These are phyloP conservation scores for thale cress (Arabidopsis thaliana) DNA, from an alignment of 345 rosid species.

Conservation along the genomic window TAIR10.1 NC_003070.9:11274501-11275000, in stretches of 20 bases:
- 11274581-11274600: slow-evolving; percentile 50
- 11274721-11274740: slow-evolving; percentile 53
- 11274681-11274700: slow-evolving; percentile 11
- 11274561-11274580: slow-evolving; percentile 84
- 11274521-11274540: slow-evolving; percentile 97
- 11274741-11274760: slow-evolving; percentile 42
- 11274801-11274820: slow-evolving; percentile 76
- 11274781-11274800: slow-evolving; percentile 48
- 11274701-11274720: slow-evolving; percentile 28
- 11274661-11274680: slow-evolving; percentile 34
- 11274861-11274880: slow-evolving; percentile 28
- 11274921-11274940: slow-evolving; percentile 47
- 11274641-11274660: slow-evolving; percentile 25
- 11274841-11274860: slow-evolving; percentile 81
- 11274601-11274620: slow-evolving; percentile 17
- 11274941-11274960: slow-evolving; percentile 74
- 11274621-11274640: slow-evolving; percentile 25
- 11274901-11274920: neutral
- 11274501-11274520: slow-evolving; percentile 66
- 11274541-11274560: slow-evolving; percentile 78
- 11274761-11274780: slow-evolving; percentile 45
- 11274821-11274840: slow-evolving; percentile 77
- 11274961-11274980: slow-evolving; percentile 92
- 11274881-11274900: slow-evolving; percentile 24
- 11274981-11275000: slow-evolving; percentile 76